Percentiles rank a stretch among this genome's conserved stretches.
Evolutionary conservation across 2,329 filamentous ascomycete genomes (phyloP).

Genomic region (Sarocladium oryzae): DNA sequence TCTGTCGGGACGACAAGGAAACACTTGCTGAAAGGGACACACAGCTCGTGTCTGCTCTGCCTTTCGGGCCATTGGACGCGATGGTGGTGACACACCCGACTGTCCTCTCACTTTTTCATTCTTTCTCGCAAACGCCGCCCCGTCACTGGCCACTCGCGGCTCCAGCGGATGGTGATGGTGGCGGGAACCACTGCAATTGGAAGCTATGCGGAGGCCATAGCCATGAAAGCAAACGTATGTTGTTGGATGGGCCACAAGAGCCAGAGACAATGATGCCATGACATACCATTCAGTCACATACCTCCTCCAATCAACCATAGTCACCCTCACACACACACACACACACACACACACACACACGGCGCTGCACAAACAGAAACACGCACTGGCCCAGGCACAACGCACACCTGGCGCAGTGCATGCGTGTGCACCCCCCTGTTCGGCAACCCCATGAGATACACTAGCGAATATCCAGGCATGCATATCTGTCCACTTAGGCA

Average conservation of each 20-base stretch:
- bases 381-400: constrained; percentile 6
- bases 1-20: background rate
- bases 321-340: constrained; percentile 1
- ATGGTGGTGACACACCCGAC: background rate
- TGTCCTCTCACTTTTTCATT: background rate
- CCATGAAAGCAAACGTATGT: background rate
- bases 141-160: constrained; percentile 2
- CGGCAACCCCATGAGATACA: background rate
- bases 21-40: background rate
- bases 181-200: background rate
- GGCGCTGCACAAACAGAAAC: background rate
- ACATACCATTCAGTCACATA: background rate
- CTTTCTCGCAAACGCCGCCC: background rate
- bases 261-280: background rate
- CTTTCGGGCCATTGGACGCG: background rate
- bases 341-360: background rate
- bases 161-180: background rate
- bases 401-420: background rate
- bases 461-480: constrained; percentile 7
- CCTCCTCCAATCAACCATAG: background rate
- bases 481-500: constrained; percentile 7
- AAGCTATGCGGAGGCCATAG: background rate
- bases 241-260: background rate
- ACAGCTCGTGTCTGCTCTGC: background rate
- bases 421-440: background rate